phyloP scores from a whole-genome alignment of 2,329 filamentous ascomycete genomes.

The Fusarium marasasianum region DNA sequence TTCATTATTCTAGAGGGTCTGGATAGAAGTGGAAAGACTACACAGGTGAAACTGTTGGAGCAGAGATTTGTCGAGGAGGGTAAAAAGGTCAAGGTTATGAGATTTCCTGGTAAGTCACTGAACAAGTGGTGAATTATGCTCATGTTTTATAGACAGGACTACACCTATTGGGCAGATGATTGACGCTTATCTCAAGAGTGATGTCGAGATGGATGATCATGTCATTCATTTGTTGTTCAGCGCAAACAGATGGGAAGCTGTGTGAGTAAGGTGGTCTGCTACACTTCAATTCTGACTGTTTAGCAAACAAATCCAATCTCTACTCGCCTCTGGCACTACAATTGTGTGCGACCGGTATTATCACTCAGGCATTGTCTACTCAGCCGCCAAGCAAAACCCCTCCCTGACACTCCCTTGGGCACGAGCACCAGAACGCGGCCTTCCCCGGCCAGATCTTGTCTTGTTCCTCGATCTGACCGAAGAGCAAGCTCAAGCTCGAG shows the following conservation, averaged over 20 bases:
- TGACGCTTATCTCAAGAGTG: constrained; percentile 79
- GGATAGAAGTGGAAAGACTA: constrained; percentile 91
- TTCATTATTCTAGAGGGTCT: constrained; percentile 89
- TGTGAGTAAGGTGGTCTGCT: constrained; percentile 51
- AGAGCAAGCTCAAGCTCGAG: constrained; percentile 75
- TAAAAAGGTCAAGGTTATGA: constrained; percentile 61
- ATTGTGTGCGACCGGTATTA: constrained; percentile 94
- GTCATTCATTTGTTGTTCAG: constrained; percentile 90
- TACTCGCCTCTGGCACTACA: constrained; percentile 73
- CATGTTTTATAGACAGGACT: constrained; percentile 69
- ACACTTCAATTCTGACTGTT: neutral
- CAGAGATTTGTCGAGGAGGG: constrained; percentile 61
- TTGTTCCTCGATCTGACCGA: constrained; percentile 87
- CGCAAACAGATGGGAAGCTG: constrained; percentile 87
- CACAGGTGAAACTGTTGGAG: constrained; percentile 79
- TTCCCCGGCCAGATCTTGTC: constrained; percentile 87
- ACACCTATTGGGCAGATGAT: constrained; percentile 91
- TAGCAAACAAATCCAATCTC: constrained; percentile 61
- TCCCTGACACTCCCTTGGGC: constrained; percentile 80
- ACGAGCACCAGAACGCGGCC: constrained; percentile 81
- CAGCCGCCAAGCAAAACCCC: constrained; percentile 83
- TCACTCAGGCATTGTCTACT: constrained; percentile 93
- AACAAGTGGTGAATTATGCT: neutral
- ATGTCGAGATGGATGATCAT: constrained; percentile 82
- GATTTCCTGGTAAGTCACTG: constrained; percentile 63